These are phyloP conservation scores for Liquidambar formosana DNA, from an alignment of 164 flowering plant species.

Conservation along the genomic window DNA sequence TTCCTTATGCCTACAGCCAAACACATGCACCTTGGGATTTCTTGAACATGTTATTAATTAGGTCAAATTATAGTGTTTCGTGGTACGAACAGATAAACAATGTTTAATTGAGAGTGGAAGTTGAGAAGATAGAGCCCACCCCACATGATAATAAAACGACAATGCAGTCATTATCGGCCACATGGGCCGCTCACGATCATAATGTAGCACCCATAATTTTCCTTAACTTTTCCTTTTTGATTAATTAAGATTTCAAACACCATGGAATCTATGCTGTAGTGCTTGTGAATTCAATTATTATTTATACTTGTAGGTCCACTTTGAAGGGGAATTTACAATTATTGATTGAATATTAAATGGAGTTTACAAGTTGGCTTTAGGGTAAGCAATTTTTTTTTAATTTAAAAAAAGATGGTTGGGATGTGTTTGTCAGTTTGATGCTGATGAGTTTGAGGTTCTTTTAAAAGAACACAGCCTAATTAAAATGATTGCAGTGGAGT, in stretches of 20 bases:
- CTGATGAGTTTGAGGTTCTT: constrained; percentile 10
- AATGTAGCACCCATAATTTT: constrained; percentile 20
- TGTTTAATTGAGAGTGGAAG: neutral
- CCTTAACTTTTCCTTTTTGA: constrained; percentile 18
- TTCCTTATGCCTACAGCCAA: no score
- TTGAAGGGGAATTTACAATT: constrained; percentile 2
- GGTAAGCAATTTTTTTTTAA: constrained; percentile 5
- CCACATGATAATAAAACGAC: constrained; percentile 11
- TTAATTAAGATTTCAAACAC: constrained; percentile 17
- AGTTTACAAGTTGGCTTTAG: constrained; percentile 24
- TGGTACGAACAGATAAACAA: no score
- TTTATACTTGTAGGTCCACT: constrained; percentile 11
- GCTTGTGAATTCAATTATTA: constrained; percentile 7
- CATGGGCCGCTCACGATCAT: constrained; percentile 27
- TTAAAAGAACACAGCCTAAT: constrained; percentile 3
- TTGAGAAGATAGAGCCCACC: constrained; percentile 7
- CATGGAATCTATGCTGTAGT: constrained; percentile 31
- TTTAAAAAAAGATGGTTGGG: constrained; percentile 19
- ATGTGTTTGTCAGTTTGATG: constrained; percentile 23
- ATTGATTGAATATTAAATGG: constrained; percentile 17
- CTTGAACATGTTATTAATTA: no score
- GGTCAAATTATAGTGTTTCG: no score
- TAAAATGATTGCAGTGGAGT: neutral
- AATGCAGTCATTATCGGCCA: constrained; percentile 23
- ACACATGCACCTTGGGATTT: no score